Base-by-base conservation (phyloP, 495 filamentous ascomycete genomes). In the Chlorociboria aeruginascens region DNA sequence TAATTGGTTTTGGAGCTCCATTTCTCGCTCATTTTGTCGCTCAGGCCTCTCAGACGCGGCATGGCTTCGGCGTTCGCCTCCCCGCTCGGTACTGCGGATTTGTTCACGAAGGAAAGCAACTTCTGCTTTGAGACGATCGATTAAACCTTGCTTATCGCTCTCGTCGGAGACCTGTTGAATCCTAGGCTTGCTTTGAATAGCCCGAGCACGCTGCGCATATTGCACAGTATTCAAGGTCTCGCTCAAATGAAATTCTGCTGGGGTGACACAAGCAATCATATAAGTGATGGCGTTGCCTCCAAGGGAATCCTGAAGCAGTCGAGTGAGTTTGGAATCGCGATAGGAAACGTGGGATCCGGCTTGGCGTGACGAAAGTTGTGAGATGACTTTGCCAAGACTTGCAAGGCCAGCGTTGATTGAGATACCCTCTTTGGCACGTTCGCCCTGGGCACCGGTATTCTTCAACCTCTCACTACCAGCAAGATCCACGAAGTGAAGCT, bases 201-300 rank as follows among this genome's bases (percentile, higher is more conserved):
- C 87, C 60, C 92, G 80, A 48, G 92, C 93, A 50, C 92, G 81
- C 68, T 96, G 92, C 25, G 92, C 92, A 66, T 99, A 99, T 62
- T 95, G 81, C 17, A 99, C 84, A 0, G 92, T 99, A 63, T 99
- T 99, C 35, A 99, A 70, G 0, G 92, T 97, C 66, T 99, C 92
- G 66, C 89, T 97, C 13, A 97, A 71, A 63, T 99, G 90, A 62
- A 97, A 99, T 58, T 95, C 90, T 11, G 89, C 89, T 6, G 89
- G 92, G 6, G 87, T 97, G 20, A 99, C 89, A 66, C 92, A 99
- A 29, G 92, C 92, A 69, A 99, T 89, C 92, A 99, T 96, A 65
- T 97, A 99, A 1, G 92, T 99, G 57, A 95, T 93, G 0, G 92
- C 93, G 59, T 93, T 97, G 4, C 93, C 93, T 40, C 92, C 92